Evolutionary conservation across 164 flowering plant genomes (phyloP), one percentile per base, ranked within the genome.

Genomic region (Cinnamomum chago): DNA sequence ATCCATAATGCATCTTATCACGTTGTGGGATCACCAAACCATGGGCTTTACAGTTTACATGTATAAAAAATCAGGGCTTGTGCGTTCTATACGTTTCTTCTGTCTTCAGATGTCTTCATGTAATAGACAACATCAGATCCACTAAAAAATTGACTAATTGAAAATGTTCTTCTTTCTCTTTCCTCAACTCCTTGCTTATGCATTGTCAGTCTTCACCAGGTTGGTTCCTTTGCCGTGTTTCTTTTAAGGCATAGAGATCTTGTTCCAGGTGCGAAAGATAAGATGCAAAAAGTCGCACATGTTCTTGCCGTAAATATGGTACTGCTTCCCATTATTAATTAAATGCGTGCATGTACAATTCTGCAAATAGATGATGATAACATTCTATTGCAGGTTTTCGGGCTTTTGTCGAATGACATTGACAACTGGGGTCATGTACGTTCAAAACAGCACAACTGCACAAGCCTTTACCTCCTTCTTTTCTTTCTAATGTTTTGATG

Each of bases 381-480:
- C 47, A 40, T 40, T 24, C 0, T 79, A 7, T 35, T 83, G 86
- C 89, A 94, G 98, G 83, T 65, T 70, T 85, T 94, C 67, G 97
- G 98, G 79, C 72, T 88, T 14, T 11, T 86, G 69, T 85, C 85
- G 1, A 84, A 80, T 73, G 88, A 91, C 75, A 88, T 94, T 62
- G 98, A 92, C 77, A 94, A 90, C 80, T 94, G 98, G 97, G 98
- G 98, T 58, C 98, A 94, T 81, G 98, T 94, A 86, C 88, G 96
- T 89, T 58, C 55, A 35, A 55, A 58, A 69, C n/a, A 18, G 50
- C 35, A 25, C 17, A 58, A 69, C n/a, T 7, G 50, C 35, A 25
- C 17, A 6, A 55, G 47, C 47, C 35, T 14, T 50, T 73, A 23
- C 15, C 27, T 24, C 47, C 30, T 23, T 70, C 22, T 62, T 50